Percentiles rank a stretch among this genome's conserved stretches.
These are phyloP conservation scores for Trichosporon coremiiforme DNA, from an alignment of 1,284 basidiomycete genomes.

Conservation along the genomic window DNA sequence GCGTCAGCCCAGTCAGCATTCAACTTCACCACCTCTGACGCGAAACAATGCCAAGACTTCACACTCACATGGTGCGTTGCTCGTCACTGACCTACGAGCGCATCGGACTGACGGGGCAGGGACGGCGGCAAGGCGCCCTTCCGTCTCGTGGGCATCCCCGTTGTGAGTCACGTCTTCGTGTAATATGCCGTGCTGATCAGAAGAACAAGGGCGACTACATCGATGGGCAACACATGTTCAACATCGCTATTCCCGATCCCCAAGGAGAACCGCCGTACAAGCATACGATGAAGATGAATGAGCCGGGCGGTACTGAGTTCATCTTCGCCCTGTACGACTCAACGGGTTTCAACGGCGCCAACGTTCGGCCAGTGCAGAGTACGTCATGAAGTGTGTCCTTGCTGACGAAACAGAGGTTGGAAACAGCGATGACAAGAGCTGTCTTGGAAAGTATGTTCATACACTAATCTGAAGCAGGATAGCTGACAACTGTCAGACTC, in stretches of 20 bases:
- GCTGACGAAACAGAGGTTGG: slow-evolving; percentile 17
- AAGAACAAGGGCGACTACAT: slow-evolving; percentile 39
- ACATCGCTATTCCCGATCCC: slow-evolving; percentile 44
- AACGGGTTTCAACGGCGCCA: slow-evolving; percentile 46
- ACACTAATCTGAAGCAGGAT: too few species aligned
- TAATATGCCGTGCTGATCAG: neutral
- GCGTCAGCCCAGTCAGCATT: slow-evolving; percentile 32
- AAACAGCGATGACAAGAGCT: slow-evolving; percentile 36
- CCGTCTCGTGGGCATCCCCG: slow-evolving; percentile 44
- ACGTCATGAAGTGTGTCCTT: too few species aligned
- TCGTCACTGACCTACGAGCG: neutral
- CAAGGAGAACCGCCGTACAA: slow-evolving; percentile 28
- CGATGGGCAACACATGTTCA: slow-evolving; percentile 38
- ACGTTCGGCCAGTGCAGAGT: slow-evolving; percentile 47
- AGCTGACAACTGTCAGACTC: slow-evolving; percentile 30
- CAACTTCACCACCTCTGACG: slow-evolving; percentile 43
- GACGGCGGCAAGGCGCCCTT: slow-evolving; percentile 46
- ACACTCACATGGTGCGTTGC: slow-evolving; percentile 46
- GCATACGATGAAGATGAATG: slow-evolving; percentile 39
- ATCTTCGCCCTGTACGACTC: slow-evolving; percentile 48
- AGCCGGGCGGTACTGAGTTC: slow-evolving; percentile 45
- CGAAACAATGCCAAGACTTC: slow-evolving; percentile 46
- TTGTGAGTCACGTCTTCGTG: slow-evolving; percentile 26
- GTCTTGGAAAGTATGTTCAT: slow-evolving; percentile 37
- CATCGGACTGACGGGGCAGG: slow-evolving; percentile 35